Base-by-base conservation (phyloP, 2,329 filamentous ascomycete species). In the Fusarium verticillioides region DNA sequence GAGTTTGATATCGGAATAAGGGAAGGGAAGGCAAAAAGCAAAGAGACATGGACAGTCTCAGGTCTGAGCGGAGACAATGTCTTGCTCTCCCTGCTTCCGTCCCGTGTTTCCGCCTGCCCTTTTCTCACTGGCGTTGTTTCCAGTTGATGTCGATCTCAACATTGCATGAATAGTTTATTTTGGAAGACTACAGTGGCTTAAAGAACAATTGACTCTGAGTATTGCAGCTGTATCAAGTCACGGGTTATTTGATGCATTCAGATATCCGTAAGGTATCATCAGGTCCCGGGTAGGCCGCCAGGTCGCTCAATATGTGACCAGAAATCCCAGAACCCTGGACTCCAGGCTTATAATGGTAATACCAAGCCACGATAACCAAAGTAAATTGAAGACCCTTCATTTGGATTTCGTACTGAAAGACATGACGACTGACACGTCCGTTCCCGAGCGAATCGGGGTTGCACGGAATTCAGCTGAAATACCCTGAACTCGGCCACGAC, bases 51-150 rank as follows among this genome's bases (percentile, higher is more conserved):
- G 43, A 44, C 39, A 43, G 52, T 30, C 65, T 57, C 30, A 30
- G n/a, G 36, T 23, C 58, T 28, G 39, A 52, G 53, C 40, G 69
- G 43, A 37, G 36, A 57, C 56, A 42, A n/a, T 64, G 62, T 74
- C 56, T 72, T 42, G 54, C 13, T n/a, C 62, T 73, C 67, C 66
- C 69, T 72, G 21, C 42, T 39, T 46, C 60, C 54, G 59, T 64
- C 43, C 69, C 62, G 56, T 49, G 23, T 39, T 16, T 40, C 47
- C 30, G 30, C n/a, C 43, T 36, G 40, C 40, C n/a, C 34, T 59
- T 44, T 32, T n/a, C 43, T 49, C 30, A 30, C 18, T 40, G 57
- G 32, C 28, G 60, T 39, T 62, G 32, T 47, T 21, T 19, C n/a
- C 36, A n/a, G 34, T 47, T 57, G 47, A 70, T 34, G 26, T 30